Base-by-base conservation (phyloP, 2,329 filamentous ascomycete genomes). In the Seiridium unicorne region DNA sequence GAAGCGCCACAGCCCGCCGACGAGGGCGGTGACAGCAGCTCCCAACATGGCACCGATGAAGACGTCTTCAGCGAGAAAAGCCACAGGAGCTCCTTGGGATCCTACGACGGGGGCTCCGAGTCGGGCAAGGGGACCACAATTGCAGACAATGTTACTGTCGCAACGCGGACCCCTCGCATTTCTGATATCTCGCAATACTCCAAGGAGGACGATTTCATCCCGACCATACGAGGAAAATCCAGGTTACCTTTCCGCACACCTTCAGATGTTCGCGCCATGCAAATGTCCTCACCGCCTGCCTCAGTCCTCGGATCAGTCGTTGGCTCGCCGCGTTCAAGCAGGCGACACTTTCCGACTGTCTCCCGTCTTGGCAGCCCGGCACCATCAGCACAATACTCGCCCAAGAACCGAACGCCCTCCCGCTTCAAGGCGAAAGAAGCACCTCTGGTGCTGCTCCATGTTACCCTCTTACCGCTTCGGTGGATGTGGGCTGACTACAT, bases 391-490 rank as follows among this genome's bases (percentile, higher is more conserved):
- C 83, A 85, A 62, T 84, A 81, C 64, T 84, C 83, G 3, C 81
- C 82, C 32, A 86, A 84, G 69, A 81, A 62, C 18, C 44, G 79
- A 65, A 75, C 86, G 4, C 82, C 86, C 1, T 79, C 83, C 26
- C 77, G 87, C 5, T 84, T 89, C 70, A 84, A 82, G 73, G 70
- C 75, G 36, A 79, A 78, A 64, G 84, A 85, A 54, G 72, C 79
- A n/a, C 91, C 91, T 3, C 80, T 95, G 2, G 89, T 95, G 1
- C 78, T 95, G 51, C 79, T 95, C 3, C 91, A 95, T 66, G 88
- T 91, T 42, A 93, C 90, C 0, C 79, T 94, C 0, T 77, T 95
- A 4, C 90, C 91, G 0, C 79, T 92, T 8, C 80, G 86, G 46
- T 85, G 89, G 79, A 79, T 81, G 1, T 93, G 89, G 80, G 84